These are phyloP conservation scores for Eurotiales sp. DNA, from an alignment of 2,329 filamentous ascomycete genomes.

Conservation along the genomic window DNA sequence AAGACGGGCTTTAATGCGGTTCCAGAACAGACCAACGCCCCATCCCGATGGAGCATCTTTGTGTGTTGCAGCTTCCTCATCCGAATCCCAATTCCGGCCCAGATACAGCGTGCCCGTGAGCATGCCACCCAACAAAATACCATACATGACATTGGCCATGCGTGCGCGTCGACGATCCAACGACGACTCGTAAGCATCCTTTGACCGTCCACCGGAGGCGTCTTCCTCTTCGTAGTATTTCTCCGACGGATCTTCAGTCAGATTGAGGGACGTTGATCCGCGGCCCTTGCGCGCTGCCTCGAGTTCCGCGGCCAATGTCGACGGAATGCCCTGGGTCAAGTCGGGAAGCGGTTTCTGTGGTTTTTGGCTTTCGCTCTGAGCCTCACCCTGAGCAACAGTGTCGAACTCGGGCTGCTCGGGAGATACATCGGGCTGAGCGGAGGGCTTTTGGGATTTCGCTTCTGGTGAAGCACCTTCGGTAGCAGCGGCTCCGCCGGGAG, in stretches of 20 bases:
- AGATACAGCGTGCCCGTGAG: constrained; percentile 66
- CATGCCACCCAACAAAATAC: constrained; percentile 54
- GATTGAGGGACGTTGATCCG: constrained; percentile 42
- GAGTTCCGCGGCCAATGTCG: constrained; percentile 78
- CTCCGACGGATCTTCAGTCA: constrained; percentile 50
- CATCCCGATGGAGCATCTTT: constrained; percentile 76
- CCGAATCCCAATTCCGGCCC: constrained; percentile 78
- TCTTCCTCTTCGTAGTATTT: constrained; percentile 47
- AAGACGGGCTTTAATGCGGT: constrained; percentile 71
- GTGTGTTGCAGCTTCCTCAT: constrained; percentile 67
- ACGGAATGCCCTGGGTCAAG: constrained; percentile 90
- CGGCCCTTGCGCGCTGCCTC: constrained; percentile 41
- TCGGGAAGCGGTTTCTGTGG: constrained; percentile 67
- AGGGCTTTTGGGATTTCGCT: constrained; percentile 21
- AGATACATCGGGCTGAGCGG: constrained; percentile 17
- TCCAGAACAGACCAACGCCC: constrained; percentile 71
- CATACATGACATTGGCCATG: constrained; percentile 72
- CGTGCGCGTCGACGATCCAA: constrained; percentile 75
- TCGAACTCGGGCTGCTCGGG: constrained; percentile 38
- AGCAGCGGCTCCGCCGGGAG: background rate
- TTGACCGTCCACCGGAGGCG: constrained; percentile 62
- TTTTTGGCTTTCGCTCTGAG: no score
- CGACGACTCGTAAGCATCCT: constrained; percentile 84
- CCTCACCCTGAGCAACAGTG: constrained; percentile 29
- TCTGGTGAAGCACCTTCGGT: background rate